These are phyloP conservation scores for Chaetothyriales sp. DNA, from an alignment of 2,329 filamentous ascomycete genomes.

Conservation along the genomic window DNA sequence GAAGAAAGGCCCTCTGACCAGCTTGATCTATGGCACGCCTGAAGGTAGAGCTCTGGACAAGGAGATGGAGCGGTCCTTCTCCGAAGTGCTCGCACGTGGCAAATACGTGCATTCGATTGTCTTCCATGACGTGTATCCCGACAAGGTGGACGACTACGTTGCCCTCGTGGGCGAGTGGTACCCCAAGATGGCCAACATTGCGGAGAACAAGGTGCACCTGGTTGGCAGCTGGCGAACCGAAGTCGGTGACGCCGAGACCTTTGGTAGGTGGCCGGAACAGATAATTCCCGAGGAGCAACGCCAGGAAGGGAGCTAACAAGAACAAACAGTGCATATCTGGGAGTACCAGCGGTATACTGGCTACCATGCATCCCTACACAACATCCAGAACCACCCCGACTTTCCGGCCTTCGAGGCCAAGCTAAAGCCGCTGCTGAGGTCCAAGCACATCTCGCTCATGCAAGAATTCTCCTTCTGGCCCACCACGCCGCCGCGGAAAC, in stretches of 20 bases:
- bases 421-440: conserved; percentile 69
- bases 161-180: conserved; percentile 84
- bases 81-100: conserved; percentile 80
- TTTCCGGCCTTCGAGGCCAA: conserved; percentile 71
- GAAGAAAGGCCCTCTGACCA: conserved; percentile 62
- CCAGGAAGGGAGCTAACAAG: neutral
- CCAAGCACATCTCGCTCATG: conserved; percentile 85
- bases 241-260: conserved; percentile 92
- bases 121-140: conserved; percentile 87
- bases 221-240: conserved; percentile 98
- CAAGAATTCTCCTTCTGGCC: conserved; percentile 99
- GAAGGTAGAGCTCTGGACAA: conserved; percentile 87
- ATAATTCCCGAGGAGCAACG: neutral
- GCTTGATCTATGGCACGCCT: conserved; percentile 90
- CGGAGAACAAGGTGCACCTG: conserved; percentile 85
- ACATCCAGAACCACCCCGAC: conserved; percentile 67
- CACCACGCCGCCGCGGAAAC: conserved; percentile 71
- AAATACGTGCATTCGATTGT: conserved; percentile 99
- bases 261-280: conserved; percentile 45
- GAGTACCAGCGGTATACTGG: conserved; percentile 96
- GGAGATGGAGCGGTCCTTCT: conserved; percentile 92
- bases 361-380: conserved; percentile 81
- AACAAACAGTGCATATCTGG: conserved; percentile 82
- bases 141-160: conserved; percentile 90
- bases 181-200: conserved; percentile 66